A percentile compares a stretch with the other conserved stretches of the same genome.
phyloP scores from a whole-genome alignment of 2,329 filamentous ascomycete genomes.

The Ophiobolus disseminans region DNA sequence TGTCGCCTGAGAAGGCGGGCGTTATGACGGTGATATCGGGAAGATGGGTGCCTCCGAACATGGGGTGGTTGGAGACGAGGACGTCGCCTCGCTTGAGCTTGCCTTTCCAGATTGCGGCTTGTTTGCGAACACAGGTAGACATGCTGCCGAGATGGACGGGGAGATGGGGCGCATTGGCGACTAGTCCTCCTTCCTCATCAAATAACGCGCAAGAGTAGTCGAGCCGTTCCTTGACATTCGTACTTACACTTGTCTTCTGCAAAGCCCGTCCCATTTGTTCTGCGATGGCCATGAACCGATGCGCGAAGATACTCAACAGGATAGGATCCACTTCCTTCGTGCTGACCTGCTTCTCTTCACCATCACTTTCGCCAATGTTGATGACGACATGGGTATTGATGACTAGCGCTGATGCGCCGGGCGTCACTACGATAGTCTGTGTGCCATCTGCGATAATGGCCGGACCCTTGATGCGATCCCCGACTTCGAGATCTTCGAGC shows the following conservation, averaged over 20 bases:
- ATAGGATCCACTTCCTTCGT: conserved; percentile 74
- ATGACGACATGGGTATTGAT: conserved; percentile 90
- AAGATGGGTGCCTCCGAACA: conserved; percentile 82
- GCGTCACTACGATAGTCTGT: conserved; percentile 91
- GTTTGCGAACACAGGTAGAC: conserved; percentile 82
- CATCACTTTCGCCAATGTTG: conserved; percentile 71
- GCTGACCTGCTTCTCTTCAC: conserved; percentile 56
- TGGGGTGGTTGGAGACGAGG: conserved; percentile 83
- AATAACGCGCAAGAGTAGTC: conserved; percentile 87
- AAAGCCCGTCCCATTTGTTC: conserved; percentile 83
- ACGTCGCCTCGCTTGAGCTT: conserved; percentile 81
- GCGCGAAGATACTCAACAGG: conserved; percentile 78
- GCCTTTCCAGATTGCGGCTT: conserved; percentile 80
- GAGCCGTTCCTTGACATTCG: conserved; percentile 81
- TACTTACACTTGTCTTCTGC: conserved; percentile 81
- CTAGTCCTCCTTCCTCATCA: conserved; percentile 75
- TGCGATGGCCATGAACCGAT: conserved; percentile 85
- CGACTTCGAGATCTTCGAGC: conserved; percentile 74
- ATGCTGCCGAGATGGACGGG: conserved; percentile 83
- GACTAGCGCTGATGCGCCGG: conserved; percentile 75
- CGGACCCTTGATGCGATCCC: conserved; percentile 77
- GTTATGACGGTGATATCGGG: conserved; percentile 84
- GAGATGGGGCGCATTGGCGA: conserved; percentile 80
- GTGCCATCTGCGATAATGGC: conserved; percentile 87
- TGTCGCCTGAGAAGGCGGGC: conserved; percentile 76